phyloP scores from a whole-genome alignment of 257 asterid species.

The Eustoma russellianum region DNA sequence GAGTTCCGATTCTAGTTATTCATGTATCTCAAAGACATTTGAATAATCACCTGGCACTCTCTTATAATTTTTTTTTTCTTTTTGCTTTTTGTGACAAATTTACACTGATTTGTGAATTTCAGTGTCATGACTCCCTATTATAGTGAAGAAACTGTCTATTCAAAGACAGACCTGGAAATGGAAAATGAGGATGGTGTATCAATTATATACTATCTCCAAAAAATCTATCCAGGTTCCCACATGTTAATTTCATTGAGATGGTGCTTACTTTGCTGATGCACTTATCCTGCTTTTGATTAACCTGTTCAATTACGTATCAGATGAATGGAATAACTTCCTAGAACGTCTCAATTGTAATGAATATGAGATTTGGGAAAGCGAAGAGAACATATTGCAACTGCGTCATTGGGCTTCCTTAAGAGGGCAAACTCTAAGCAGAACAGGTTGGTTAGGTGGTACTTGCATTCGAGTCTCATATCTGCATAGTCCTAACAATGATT shows the following conservation, averaged over 20 bases:
- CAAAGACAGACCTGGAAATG: constrained; percentile 92
- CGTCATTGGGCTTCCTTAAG: constrained; percentile 99
- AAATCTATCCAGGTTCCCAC: constrained; percentile 80
- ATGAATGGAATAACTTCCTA: constrained; percentile 91
- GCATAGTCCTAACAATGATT: constrained; percentile 1
- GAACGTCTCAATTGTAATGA: constrained; percentile 86
- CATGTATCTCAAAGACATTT: neutral
- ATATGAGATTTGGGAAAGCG: constrained; percentile 65
- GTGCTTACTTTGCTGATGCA: constrained; percentile 6
- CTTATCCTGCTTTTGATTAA: constrained; percentile 7
- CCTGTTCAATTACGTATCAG: constrained; percentile 28
- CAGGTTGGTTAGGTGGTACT: constrained; percentile 35
- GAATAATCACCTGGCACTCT: neutral
- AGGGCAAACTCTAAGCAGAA: constrained; percentile 96
- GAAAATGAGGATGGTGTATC: constrained; percentile 98
- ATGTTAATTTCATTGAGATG: neutral
- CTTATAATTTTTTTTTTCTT: no score
- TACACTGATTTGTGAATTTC: constrained; percentile 26
- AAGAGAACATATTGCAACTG: constrained; percentile 77
- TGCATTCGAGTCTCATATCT: constrained; percentile 1
- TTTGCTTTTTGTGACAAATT: constrained; percentile 1
- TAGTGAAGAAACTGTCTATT: constrained; percentile 93
- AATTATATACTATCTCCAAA: constrained; percentile 75
- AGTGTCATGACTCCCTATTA: constrained; percentile 97
- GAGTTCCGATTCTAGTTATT: no score